These are phyloP conservation scores for Nannizziopsis arthrosporioides DNA, from an alignment of 2,329 filamentous ascomycete genomes.

Conservation along the genomic window DNA sequence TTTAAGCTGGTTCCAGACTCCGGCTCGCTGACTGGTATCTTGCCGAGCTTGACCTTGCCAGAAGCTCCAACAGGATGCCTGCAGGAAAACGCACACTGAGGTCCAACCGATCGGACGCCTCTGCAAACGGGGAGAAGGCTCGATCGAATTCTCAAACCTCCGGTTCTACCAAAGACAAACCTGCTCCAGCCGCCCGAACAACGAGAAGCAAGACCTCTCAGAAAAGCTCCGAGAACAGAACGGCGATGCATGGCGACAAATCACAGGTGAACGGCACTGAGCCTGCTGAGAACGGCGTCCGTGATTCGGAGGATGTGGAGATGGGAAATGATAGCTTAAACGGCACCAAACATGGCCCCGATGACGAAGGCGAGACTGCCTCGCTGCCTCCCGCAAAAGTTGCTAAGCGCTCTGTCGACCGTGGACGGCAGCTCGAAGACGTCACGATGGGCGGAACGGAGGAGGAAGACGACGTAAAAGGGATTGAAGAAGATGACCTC, in stretches of 20 bases:
- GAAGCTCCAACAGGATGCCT: constrained; percentile 31
- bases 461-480: constrained; percentile 31
- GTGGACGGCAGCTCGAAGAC: constrained; percentile 52
- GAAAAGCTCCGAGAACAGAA: constrained; percentile 24
- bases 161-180: constrained; percentile 34
- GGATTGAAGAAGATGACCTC: constrained; percentile 34
- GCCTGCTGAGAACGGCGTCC: constrained; percentile 55
- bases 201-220: constrained; percentile 10
- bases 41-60: constrained; percentile 12
- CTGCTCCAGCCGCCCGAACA: constrained; percentile 30
- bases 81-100: constrained; percentile 37
- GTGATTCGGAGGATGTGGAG: constrained; percentile 56
- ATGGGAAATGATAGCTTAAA: constrained; percentile 54
- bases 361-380: constrained; percentile 67
- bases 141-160: constrained; percentile 35
- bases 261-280: constrained; percentile 56
- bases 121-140: constrained; percentile 38
- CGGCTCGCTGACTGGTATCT: constrained; percentile 3
- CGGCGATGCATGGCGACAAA: constrained; percentile 58
- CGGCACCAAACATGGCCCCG: constrained; percentile 51
- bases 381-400: constrained; percentile 63
- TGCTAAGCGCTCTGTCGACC: constrained; percentile 46
- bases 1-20: constrained; percentile 8
- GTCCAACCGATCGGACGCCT: constrained; percentile 38
- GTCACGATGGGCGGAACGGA: constrained; percentile 49